These are phyloP conservation scores for Cyclotella distinguenda DNA, from an alignment of 108 stramenopile species.

Conservation along the genomic window DNA sequence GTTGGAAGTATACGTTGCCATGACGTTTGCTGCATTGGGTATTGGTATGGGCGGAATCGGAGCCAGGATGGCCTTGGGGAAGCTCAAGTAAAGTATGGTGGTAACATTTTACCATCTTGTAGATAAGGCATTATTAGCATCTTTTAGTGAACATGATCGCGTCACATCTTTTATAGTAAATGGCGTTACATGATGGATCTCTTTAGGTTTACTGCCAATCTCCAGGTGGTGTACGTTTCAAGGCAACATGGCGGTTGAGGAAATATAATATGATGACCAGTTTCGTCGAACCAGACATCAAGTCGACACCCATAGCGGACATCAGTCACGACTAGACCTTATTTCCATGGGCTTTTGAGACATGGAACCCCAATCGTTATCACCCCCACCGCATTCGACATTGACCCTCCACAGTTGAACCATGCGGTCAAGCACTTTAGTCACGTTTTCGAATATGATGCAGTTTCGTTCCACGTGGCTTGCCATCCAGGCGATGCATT, in stretches of 20 bases:
- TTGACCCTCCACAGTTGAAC: slow-evolving; percentile 52
- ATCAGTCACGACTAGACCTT: background rate
- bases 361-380: slow-evolving; percentile 7
- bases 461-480: slow-evolving; percentile 52
- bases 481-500: slow-evolving; percentile 69
- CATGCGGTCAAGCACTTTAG: slow-evolving; percentile 70
- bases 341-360: slow-evolving; percentile 36
- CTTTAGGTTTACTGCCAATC: too few species aligned
- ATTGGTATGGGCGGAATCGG: slow-evolving; percentile 81
- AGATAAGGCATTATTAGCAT: background rate
- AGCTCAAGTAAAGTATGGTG: slow-evolving; percentile 8
- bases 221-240: too few species aligned
- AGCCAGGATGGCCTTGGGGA: slow-evolving; percentile 63
- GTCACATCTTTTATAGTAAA: background rate
- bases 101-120: too few species aligned
- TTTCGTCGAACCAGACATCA: too few species aligned
- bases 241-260: too few species aligned
- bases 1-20: slow-evolving; percentile 59
- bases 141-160: background rate
- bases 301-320: too few species aligned
- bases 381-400: background rate
- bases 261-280: too few species aligned
- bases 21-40: slow-evolving; percentile 67
- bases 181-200: too few species aligned
- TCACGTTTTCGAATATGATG: slow-evolving; percentile 51